Evolutionary conservation across 441 rosid species (phyloP).

Genomic region (Adansonia grandidieri): DNA sequence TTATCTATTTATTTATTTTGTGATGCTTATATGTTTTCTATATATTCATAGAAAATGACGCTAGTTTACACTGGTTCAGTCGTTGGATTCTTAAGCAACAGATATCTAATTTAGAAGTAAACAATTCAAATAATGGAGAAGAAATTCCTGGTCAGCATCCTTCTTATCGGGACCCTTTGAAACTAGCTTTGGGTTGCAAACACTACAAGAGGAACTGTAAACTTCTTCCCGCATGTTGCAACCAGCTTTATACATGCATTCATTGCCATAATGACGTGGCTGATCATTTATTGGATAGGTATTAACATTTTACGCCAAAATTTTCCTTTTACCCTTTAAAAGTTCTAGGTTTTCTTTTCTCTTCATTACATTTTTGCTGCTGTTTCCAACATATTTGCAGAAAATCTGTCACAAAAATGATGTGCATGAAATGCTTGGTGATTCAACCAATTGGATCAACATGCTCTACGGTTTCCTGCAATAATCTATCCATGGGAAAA

Average conservation of each 20-base stretch:
- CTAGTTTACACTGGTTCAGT: constrained; percentile 51
- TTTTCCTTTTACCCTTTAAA: neutral
- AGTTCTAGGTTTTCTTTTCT: constrained; percentile 17
- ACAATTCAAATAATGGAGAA: constrained; percentile 40
- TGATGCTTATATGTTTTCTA: constrained; percentile 16
- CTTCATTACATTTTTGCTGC: constrained; percentile 8
- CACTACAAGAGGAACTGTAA: constrained; percentile 83
- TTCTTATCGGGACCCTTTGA: constrained; percentile 54
- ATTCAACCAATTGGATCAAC: constrained; percentile 61
- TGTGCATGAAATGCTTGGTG: constrained; percentile 82
- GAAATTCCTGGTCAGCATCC: constrained; percentile 58
- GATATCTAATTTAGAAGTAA: constrained; percentile 38
- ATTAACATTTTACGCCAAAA: constrained; percentile 14
- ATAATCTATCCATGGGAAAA: constrained; percentile 63
- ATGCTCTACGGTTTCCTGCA: constrained; percentile 61
- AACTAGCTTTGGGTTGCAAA: constrained; percentile 61
- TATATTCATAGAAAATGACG: constrained; percentile 31
- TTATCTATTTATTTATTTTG: neutral
- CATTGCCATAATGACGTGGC: constrained; percentile 81
- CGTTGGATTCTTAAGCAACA: constrained; percentile 67
- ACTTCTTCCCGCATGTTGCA: constrained; percentile 69
- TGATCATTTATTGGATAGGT: constrained; percentile 77
- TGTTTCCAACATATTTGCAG: constrained; percentile 40
- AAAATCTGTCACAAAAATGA: constrained; percentile 66
- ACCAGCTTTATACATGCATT: constrained; percentile 66